Evolutionary conservation across 371 early-diverging fungal genomes (phyloP), one percentile per base, ranked within the genome.

Genomic region (Haplosporangium sp.): DNA sequence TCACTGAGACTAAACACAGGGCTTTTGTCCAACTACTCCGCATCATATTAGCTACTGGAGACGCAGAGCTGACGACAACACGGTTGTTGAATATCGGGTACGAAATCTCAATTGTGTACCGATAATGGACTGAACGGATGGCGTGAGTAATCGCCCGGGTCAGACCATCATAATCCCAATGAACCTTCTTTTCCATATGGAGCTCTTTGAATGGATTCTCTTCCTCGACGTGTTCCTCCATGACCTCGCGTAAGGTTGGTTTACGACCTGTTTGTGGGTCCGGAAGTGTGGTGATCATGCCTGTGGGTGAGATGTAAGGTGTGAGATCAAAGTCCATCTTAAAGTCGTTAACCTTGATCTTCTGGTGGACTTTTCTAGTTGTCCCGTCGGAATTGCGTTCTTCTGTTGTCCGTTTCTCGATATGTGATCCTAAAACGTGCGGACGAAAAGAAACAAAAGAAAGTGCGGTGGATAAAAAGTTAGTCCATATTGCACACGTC

Each of bases 31-130:
- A 77, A 8, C 23, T 40, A 21, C 61, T 67, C 36, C 61, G 52
- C 77, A 77, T 67, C 40, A 77, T 64, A 9, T 21, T 67, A 14
- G 72, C 68, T 8, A 71, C n/a, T 4, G 72, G 72, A 11, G 77
- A 71, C 14, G 71, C 36, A 6, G 77, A 77, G 5, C 59, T 59
- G 0, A 77, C 77, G 2, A 45, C 41, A 36, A 77, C 67, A 4
- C 46, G 50, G 41, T 67, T 54, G 51, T 77, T 71, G 14, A 36
- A 58, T 9, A 66, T 67, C 21, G 77, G 77, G 55, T 59, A 77
- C 9, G 77, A 77, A 18, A 77, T 71, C 59, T 77, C 77, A 40
- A 77, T 64, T 23, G 71, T 71, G 64, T 77, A 77, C 42, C 68
- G 64, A 41, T 77, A 77, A 23, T 67, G 50, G 11, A 77, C 64